These are phyloP conservation scores for Kazachstania taianensis DNA, from an alignment of 805 yeast species.

Conservation along the genomic window DNA sequence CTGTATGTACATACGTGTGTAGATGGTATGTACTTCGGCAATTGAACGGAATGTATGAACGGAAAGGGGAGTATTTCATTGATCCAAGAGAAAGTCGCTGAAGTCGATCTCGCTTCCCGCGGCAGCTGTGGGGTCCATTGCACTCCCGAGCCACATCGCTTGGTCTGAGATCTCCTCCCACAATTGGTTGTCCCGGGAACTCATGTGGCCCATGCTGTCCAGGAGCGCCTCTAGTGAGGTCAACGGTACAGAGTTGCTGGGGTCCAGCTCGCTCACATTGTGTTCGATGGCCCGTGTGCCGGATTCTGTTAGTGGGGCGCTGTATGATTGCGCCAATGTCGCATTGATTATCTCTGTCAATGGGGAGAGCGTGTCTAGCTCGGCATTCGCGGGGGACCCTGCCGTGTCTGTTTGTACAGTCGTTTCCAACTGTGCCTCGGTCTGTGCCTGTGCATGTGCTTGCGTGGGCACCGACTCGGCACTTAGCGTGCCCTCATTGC, in stretches of 20 bases:
- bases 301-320: constrained; percentile 9
- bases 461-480: neutral
- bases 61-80: too few relatives aligned
- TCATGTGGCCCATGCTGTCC: constrained; percentile 25
- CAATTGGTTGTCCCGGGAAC: constrained; percentile 40
- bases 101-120: constrained; percentile 18
- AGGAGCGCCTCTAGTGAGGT: constrained; percentile 29
- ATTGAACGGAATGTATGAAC: too few relatives aligned
- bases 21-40: neutral
- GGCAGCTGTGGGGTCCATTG: constrained; percentile 24
- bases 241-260: constrained; percentile 20
- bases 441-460: too few relatives aligned
- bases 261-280: constrained; percentile 24
- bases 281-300: constrained; percentile 19
- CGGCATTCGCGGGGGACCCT: neutral
- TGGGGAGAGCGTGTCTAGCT: constrained; percentile 6
- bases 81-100: constrained; percentile 11
- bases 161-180: constrained; percentile 75
- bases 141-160: constrained; percentile 60
- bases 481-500: neutral
- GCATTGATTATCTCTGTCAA: constrained; percentile 16
- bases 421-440: neutral
- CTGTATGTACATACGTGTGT: neutral
- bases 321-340: constrained; percentile 14
- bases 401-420: neutral